Base-by-base conservation (phyloP, 1,139 yeast species). In the Sugiyamaella neomexicana region DNA sequence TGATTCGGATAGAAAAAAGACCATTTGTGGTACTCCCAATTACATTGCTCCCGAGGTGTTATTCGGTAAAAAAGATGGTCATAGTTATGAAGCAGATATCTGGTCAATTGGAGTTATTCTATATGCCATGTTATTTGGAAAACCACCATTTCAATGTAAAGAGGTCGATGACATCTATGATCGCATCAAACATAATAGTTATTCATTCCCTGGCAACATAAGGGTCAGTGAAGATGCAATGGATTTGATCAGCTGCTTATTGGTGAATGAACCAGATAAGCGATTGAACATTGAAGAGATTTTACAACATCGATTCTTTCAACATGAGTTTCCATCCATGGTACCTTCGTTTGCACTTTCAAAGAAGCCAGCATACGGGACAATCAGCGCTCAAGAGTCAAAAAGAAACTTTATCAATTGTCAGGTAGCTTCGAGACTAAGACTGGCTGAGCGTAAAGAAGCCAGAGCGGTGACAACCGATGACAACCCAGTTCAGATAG, bases 41-140 rank as follows among this genome's bases (percentile, higher is more conserved):
- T 93, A 93, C 70, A 93, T 93, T 68, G 97, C 98, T 0, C 99
- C 99, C 8, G 99, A 93, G 73, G 96, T 93, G 13, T 77, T 93
- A 60, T 88, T 90, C 48, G 96, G 97, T 27, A 89, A 89, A 66
- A 81, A 79, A 53, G 82, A 86, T 31, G 98, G 97, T 2, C 98
- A 93, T 71, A 84, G 95, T 55, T 49, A 49, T 34, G 52, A 42
- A 31, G 97, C 90, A 41, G 99, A 93, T 70, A 82, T 89, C 62
- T 93, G 99, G 99, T 95, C 98, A 6, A 83, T 90, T 63, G 99
- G 99, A 58, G 89, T 93, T 57, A 93, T 93, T 89, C 79, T 93
- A 76, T 93, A 86, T 67, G 96, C 97, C 5, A 79, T 93, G 72
- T 76, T 93, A 53, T 79, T 86, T 53, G 98, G 98, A 31, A 90